These are phyloP conservation scores for Podosphaera fusca DNA, from an alignment of 2,329 filamentous ascomycete genomes.

Conservation along the genomic window DNA sequence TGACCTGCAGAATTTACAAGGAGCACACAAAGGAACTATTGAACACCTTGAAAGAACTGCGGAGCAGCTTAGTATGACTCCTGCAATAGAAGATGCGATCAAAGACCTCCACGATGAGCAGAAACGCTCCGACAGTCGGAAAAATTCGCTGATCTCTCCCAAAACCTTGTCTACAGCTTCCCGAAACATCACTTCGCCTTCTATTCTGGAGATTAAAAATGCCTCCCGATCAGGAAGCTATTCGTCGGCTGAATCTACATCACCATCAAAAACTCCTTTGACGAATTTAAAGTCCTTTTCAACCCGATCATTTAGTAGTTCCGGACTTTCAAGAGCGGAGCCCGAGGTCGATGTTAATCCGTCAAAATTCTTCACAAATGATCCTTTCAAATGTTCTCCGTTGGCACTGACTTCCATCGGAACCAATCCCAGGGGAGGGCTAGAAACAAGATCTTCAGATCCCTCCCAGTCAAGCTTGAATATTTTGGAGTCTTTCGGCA, in stretches of 20 bases:
- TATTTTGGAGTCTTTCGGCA: slow-evolving; percentile 4
- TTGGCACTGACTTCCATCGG: slow-evolving; percentile 9
- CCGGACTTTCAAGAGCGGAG: slow-evolving; percentile 16
- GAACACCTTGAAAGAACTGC: slow-evolving; percentile 53
- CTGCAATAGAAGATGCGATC: slow-evolving; percentile 58
- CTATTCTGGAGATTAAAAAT: slow-evolving; percentile 47
- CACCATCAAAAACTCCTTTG: slow-evolving; percentile 41
- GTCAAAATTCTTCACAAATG: not conserved
- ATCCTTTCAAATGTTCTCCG: slow-evolving; percentile 14
- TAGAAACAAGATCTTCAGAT: slow-evolving; percentile 11
- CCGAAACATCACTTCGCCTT: slow-evolving; percentile 26
- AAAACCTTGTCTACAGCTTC: slow-evolving; percentile 14
- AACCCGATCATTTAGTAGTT: slow-evolving; percentile 31
- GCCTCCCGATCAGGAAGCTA: slow-evolving; percentile 46
- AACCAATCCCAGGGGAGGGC: slow-evolving; percentile 11
- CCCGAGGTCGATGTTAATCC: slow-evolving; percentile 14
- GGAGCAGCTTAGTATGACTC: slow-evolving; percentile 47
- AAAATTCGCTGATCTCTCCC: slow-evolving; percentile 35
- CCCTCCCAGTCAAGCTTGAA: slow-evolving; percentile 10
- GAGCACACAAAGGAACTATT: slow-evolving; percentile 42
- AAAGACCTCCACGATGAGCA: slow-evolving; percentile 47
- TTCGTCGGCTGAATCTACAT: slow-evolving; percentile 42
- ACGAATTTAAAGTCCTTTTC: slow-evolving; percentile 21
- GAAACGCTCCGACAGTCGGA: slow-evolving; percentile 44
- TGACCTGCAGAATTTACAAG: slow-evolving; percentile 36